phyloP scores from a whole-genome alignment of 805 yeast genomes.

The Ogataea chonburiensis region DNA sequence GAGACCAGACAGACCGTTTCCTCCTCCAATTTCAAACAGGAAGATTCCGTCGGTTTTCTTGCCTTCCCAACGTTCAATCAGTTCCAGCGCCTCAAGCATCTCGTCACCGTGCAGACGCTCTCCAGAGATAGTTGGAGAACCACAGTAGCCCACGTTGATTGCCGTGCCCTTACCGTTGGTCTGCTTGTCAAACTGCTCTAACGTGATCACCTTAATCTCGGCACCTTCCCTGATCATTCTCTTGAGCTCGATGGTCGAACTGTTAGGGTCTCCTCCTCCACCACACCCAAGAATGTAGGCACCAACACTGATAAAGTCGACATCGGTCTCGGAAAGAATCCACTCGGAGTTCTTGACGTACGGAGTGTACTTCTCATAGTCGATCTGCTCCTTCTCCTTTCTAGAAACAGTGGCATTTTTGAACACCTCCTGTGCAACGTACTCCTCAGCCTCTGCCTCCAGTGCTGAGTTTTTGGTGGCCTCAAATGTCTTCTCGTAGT shows the following conservation, averaged over 20 bases:
- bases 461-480: slow-evolving; percentile 2
- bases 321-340: slow-evolving; percentile 39
- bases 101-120: slow-evolving; percentile 43
- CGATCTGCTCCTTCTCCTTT: slow-evolving; percentile 6
- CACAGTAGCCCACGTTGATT: slow-evolving; percentile 40
- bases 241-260: slow-evolving; percentile 35
- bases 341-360: slow-evolving; percentile 31
- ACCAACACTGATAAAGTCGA: slow-evolving; percentile 43
- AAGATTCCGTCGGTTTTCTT: slow-evolving; percentile 34
- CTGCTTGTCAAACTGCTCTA: slow-evolving; percentile 28
- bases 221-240: slow-evolving; percentile 36
- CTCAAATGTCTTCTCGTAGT: slow-evolving; percentile 28
- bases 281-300: slow-evolving; percentile 46
- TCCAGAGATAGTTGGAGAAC: slow-evolving; percentile 44
- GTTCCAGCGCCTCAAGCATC: slow-evolving; percentile 32
- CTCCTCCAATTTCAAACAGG: slow-evolving; percentile 44
- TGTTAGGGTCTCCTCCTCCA: slow-evolving; percentile 46
- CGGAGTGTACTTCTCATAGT: slow-evolving; percentile 23
- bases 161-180: slow-evolving; percentile 31
- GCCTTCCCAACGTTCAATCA: slow-evolving; percentile 31
- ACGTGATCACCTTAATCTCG: slow-evolving; percentile 34
- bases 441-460: slow-evolving; percentile 4
- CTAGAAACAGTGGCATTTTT: slow-evolving; percentile 13
- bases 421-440: slow-evolving; percentile 11
- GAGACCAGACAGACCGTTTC: slow-evolving; percentile 39